Percentiles rank a stretch among this genome's conserved stretches.
Evolutionary conservation across 2,329 filamentous ascomycete species (phyloP).

Genomic region (Aspergillus carbonarius): DNA sequence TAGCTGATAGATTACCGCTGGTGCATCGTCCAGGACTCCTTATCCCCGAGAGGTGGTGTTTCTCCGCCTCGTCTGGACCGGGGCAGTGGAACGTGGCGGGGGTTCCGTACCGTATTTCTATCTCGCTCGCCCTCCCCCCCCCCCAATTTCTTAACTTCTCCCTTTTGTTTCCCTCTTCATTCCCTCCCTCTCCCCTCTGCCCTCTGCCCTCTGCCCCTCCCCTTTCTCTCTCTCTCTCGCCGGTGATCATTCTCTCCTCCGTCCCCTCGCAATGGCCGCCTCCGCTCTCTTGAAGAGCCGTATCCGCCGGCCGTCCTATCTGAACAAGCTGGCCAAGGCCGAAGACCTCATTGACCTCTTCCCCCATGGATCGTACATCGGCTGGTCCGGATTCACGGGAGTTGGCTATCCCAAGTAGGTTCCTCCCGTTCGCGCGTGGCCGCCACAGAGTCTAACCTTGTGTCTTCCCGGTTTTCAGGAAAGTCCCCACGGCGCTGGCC

Average conservation of each 20-base stretch:
- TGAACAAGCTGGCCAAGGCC: conserved; percentile 75
- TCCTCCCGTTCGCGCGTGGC: not conserved
- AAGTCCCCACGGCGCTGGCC: conserved; percentile 77
- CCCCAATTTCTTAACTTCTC: conserved; percentile 1
- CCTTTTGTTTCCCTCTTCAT: conserved; percentile 3
- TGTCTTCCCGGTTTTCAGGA: conserved; percentile 50
- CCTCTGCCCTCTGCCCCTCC: conserved; percentile 12
- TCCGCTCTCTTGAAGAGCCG: conserved; percentile 75
- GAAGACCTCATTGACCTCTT: conserved; percentile 80
- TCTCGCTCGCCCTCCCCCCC: conserved; percentile 3
- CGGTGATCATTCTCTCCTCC: not conserved
- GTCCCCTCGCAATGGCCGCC: conserved; percentile 49
- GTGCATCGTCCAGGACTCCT: not conserved
- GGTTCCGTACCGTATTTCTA: conserved; percentile 18
- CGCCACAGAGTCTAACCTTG: conserved; percentile 1
- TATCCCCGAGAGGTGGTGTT: not conserved
- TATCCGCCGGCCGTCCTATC: conserved; percentile 71
- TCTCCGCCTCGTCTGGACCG: not conserved
- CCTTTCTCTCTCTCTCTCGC: conserved; percentile 1
- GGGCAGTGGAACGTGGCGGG: conserved; percentile 14
- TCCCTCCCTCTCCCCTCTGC: conserved; percentile 10
- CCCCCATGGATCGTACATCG: conserved; percentile 80
- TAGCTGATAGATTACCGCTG: not conserved
- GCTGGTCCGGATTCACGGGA: conserved; percentile 89
- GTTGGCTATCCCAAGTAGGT: conserved; percentile 83